Evolutionary conservation across 225 moss, liverwort and hornwort species (phyloP), one percentile per base, ranked within the genome.

Genomic region (Bryoerythrophyllum caledonicum): DNA sequence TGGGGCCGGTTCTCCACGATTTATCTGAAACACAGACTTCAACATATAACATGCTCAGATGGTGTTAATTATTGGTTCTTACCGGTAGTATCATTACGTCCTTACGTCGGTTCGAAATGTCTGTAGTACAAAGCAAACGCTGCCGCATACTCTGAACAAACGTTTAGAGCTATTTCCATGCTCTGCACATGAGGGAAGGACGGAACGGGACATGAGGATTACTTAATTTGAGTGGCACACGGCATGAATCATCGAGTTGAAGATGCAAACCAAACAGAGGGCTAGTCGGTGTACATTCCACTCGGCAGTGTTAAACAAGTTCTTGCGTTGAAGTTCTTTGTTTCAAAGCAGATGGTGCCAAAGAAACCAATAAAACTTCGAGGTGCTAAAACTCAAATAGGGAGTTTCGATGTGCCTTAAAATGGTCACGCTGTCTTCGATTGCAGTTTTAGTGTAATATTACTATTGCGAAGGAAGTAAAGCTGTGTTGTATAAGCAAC

Each of bases 361-460:
- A 4, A 67, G 67, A 40, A 41, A 27, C 20, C 26, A 0, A 41
- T 19, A 34, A 10, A 38, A 57, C 57, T 19, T 40, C 12, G 40
- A 58, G 20, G 58, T 58, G 17, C 55, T 55, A 38, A 40, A 19
- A 23, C 1, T 14, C 58, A n/a, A 59, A 27, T 27, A 26, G 10
- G 66, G 10, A 35, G 58, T 65, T 37, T 26, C 5, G 35, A 30
- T 20, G 37, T 49, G 72, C 58, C 67, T 43, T 77, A 19, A 40
- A 56, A 40, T 25, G 20, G 35, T 35, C 34, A 26, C 60, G 51
- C 21, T 60, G 28, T 67, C 5, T 67, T 52, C 38, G 15, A 30
- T 48, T 79, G 60, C 23, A 60, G 60, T 32, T 52, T 51, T 32
- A 57, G 30, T 60, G 67, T 49, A 51, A 19, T 52, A 38, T 16